phyloP scores from a whole-genome alignment of 2,329 filamentous ascomycete genomes.

The Elsinoe arachidis region DNA sequence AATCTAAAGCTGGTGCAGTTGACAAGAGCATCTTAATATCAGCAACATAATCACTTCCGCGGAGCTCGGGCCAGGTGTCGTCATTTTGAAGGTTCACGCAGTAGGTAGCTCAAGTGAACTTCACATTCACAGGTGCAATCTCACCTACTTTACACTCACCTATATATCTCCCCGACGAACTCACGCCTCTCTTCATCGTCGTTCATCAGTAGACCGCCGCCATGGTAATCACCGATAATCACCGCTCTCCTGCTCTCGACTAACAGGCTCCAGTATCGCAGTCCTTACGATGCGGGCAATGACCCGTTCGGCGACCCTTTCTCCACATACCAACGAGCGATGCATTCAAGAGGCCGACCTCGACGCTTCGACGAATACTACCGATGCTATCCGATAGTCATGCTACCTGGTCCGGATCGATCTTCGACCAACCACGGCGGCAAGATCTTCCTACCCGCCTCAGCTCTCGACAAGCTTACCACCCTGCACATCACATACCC shows the following conservation, averaged over 20 bases:
- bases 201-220: background rate
- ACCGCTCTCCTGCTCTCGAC: background rate
- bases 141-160: no score
- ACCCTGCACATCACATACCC: constrained; percentile 94
- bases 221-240: constrained; percentile 2
- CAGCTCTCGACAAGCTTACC: constrained; percentile 92
- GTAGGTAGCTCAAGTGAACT: constrained; percentile 1
- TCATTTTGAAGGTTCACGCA: constrained; percentile 13
- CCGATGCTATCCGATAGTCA: constrained; percentile 88
- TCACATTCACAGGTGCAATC: background rate
- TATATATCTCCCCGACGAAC: no score
- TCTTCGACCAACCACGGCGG: constrained; percentile 90
- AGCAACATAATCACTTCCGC: background rate
- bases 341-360: constrained; percentile 44
- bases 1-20: no score
- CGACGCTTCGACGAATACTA: constrained; percentile 98
- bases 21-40: no score
- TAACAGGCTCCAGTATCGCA: constrained; percentile 31
- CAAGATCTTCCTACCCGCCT: constrained; percentile 96
- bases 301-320: constrained; percentile 41
- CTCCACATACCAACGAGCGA: constrained; percentile 46
- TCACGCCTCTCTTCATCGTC: background rate
- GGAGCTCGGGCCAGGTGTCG: constrained; percentile 13
- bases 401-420: constrained; percentile 84
- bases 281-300: constrained; percentile 41